phyloP scores from a whole-genome alignment of 1,139 yeast species.

The Chernovozyma sophiae-reginae region DNA sequence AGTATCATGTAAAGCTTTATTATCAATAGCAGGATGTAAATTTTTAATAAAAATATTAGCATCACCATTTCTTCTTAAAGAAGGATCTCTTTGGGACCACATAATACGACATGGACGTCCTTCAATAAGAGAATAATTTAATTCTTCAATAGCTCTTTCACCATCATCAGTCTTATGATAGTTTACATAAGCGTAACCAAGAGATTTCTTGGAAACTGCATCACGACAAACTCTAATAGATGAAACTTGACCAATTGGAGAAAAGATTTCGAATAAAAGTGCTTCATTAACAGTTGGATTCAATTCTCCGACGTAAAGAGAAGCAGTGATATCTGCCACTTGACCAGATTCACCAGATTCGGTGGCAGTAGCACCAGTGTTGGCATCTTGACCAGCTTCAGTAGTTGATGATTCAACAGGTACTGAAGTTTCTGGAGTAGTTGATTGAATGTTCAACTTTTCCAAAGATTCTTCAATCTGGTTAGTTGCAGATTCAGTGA shows the following conservation, averaged over 20 bases:
- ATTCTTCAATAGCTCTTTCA: constrained; percentile 89
- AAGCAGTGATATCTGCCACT: constrained; percentile 61
- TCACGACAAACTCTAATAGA: constrained; percentile 99
- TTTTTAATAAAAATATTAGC: constrained; percentile 98
- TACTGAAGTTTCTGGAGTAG: constrained; percentile 25
- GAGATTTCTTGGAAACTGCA: constrained; percentile 93
- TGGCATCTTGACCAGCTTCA: constrained; percentile 14
- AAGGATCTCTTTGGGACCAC: constrained; percentile 99
- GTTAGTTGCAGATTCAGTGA: constrained; percentile 19
- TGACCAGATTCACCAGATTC: constrained; percentile 31
- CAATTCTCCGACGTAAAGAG: constrained; percentile 96
- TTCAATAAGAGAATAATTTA: constrained; percentile 90
- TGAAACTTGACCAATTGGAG: constrained; percentile 92
- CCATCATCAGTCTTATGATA: constrained; percentile 89
- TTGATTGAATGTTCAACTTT: constrained; percentile 44
- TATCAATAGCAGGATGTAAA: constrained; percentile 97
- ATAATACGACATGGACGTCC: constrained; percentile 98
- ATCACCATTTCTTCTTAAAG: constrained; percentile 91
- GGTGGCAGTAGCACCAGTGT: constrained; percentile 20
- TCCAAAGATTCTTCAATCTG: constrained; percentile 56
- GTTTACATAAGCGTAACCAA: constrained; percentile 98
- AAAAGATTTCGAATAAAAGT: constrained; percentile 87
- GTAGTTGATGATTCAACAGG: constrained; percentile 12
- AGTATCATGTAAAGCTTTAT: constrained; percentile 98
- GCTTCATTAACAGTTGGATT: constrained; percentile 94